Conservation (phyloP, 352 stramenopile genomes). For the Pythium chondricola region DNA sequence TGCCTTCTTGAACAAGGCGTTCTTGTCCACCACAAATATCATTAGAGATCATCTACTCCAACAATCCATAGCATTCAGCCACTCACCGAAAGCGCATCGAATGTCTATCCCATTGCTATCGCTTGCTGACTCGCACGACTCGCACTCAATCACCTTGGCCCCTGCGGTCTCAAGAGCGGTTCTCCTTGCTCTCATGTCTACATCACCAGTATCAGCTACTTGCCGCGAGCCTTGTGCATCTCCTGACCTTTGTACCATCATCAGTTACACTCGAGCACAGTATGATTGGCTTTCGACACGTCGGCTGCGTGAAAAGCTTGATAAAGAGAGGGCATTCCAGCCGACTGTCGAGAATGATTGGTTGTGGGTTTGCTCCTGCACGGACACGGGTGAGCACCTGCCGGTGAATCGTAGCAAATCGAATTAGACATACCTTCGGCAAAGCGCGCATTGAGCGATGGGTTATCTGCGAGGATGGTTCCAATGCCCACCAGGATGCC, state of each 20-base stretch:
- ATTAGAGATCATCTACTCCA: too few relatives aligned
- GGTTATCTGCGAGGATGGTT: constrained; percentile 83
- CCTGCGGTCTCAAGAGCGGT: constrained; percentile 35
- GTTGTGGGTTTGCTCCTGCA: constrained; percentile 52
- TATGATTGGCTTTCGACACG: constrained; percentile 68
- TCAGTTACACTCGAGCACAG: constrained; percentile 27
- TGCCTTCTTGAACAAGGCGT: constrained; percentile 25
- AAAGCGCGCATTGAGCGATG: constrained; percentile 66
- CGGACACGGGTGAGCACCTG: not conserved
- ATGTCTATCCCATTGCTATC: constrained; percentile 44
- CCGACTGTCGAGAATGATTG: constrained; percentile 69
- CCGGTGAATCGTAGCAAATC: not conserved
- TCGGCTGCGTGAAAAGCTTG: constrained; percentile 69
- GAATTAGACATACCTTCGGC: not conserved
- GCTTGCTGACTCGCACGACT: constrained; percentile 7
- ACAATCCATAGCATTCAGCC: too few relatives aligned
- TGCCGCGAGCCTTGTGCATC: too few relatives aligned
- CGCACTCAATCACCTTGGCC: constrained; percentile 37
- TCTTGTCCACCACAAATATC: too few relatives aligned
- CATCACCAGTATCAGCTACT: not conserved
- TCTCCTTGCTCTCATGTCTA: constrained; percentile 35
- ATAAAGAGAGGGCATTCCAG: constrained; percentile 58
- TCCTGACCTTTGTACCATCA: too few relatives aligned
- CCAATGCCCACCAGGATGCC: constrained; percentile 85
- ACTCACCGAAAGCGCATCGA: constrained; percentile 48